A percentile compares a stretch with the other conserved stretches of the same genome.
Conservation (phyloP, 2,329 filamentous ascomycete genomes). For the Ascochyta lentis region DNA sequence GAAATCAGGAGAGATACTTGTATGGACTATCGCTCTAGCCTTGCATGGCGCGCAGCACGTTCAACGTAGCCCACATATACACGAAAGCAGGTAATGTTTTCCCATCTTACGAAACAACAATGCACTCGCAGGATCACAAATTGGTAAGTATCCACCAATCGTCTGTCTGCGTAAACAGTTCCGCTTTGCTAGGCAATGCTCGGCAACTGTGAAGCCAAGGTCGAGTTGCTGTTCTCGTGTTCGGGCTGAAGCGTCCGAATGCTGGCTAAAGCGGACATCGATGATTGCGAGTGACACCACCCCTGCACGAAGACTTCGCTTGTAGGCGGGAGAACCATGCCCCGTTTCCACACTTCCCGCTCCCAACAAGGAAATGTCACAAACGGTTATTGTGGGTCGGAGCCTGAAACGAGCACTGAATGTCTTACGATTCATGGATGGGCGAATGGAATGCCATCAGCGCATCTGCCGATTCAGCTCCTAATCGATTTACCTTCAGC, state of each 20-base stretch:
- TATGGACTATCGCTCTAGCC: neutral
- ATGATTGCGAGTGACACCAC: constrained; percentile 8
- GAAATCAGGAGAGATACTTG: constrained; percentile 9
- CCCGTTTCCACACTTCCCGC: neutral
- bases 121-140: constrained; percentile 1
- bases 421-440: neutral
- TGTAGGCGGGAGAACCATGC: constrained; percentile 1
- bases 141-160: neutral
- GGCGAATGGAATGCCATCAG: constrained; percentile 2
- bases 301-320: constrained; percentile 10
- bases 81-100: neutral
- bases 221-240: neutral
- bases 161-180: neutral
- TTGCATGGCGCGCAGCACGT: constrained; percentile 5
- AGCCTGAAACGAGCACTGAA: neutral
- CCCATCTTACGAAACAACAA: constrained; percentile 2
- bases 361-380: constrained; percentile 1
- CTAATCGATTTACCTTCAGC: neutral
- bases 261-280: constrained; percentile 3
- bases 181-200: constrained; percentile 4
- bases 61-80: neutral
- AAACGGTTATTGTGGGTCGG: constrained; percentile 9
- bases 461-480: neutral
- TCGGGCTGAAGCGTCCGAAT: constrained; percentile 1
- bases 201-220: constrained; percentile 1